A percentile compares a stretch with the other conserved stretches of the same genome.
Evolutionary conservation across 225 moss, liverwort and hornwort species (phyloP).

Genomic region (Ulota crispa): DNA sequence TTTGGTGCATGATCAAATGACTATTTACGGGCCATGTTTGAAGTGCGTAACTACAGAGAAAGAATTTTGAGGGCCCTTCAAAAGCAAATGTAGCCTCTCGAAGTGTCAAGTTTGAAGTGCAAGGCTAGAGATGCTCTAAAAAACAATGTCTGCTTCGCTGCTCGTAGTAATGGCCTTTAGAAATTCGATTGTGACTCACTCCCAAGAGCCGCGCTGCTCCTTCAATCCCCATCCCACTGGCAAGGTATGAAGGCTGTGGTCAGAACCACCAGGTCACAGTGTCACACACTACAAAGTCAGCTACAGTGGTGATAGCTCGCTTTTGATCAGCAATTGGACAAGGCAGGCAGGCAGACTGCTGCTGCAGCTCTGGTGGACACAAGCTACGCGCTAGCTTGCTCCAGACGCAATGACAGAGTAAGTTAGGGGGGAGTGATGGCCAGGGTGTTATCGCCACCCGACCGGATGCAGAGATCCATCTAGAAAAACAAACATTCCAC

Average conservation of each 20-base stretch:
- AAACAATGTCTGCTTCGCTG: neutral
- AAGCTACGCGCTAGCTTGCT: neutral
- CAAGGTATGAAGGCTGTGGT: conserved; percentile 1
- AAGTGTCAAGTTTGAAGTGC: too few relatives aligned
- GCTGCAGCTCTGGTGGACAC: neutral
- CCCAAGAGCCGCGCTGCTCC: neutral
- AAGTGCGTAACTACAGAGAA: too few relatives aligned
- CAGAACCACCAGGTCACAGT: neutral
- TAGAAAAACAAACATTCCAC: neutral
- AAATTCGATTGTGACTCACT: conserved; percentile 2
- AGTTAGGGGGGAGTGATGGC: neutral
- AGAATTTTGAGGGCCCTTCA: too few relatives aligned
- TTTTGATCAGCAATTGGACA: neutral
- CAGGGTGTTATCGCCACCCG: neutral
- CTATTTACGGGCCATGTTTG: too few relatives aligned
- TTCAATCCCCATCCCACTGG: conserved; percentile 33
- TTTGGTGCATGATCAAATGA: too few relatives aligned
- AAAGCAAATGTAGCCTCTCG: too few relatives aligned
- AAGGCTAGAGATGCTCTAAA: too few relatives aligned
- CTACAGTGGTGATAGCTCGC: neutral
- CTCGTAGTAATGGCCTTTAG: neutral
- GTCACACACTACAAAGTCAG: neutral
- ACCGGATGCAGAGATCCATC: neutral
- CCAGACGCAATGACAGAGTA: conserved; percentile 7
- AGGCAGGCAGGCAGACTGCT: neutral